Evolutionary conservation across 169 alveolate species (phyloP).

Genomic region (Eimeria praecox): DNA sequence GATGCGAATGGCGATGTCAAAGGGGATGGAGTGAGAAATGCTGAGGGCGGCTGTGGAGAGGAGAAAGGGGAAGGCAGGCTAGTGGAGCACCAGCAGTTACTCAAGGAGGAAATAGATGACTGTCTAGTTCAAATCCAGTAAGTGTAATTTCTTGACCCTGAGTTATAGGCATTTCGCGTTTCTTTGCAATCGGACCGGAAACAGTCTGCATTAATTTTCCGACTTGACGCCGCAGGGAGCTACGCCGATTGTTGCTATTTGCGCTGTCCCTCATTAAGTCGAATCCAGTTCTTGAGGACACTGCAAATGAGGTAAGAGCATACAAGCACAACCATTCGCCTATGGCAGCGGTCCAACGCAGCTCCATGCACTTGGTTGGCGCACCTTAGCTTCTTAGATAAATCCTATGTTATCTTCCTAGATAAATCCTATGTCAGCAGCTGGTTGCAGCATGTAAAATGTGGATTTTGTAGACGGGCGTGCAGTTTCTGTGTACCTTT

Average conservation of each 20-base stretch:
- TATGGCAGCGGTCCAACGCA: neutral
- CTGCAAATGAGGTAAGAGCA: neutral
- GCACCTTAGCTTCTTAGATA: neutral
- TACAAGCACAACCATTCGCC: neutral
- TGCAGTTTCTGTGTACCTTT: neutral
- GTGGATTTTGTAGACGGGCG: neutral
- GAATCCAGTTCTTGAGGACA: neutral
- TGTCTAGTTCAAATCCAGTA: conserved; percentile 11
- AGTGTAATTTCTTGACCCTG: neutral
- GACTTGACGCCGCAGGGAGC: conserved; percentile 33
- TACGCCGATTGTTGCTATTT: neutral
- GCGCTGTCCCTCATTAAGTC: neutral
- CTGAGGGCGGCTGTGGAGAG: neutral
- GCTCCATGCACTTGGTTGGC: neutral
- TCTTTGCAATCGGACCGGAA: neutral
- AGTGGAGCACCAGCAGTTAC: conserved; percentile 10
- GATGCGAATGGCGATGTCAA: neutral
- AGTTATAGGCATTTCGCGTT: neutral
- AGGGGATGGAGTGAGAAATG: neutral
- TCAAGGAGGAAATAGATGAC: conserved; percentile 26
- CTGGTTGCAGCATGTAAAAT: neutral
- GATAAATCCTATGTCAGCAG: neutral
- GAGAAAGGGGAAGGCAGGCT: neutral
- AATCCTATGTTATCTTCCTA: neutral
- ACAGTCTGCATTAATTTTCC: neutral